These are phyloP conservation scores for Globisporangium radiosum DNA, from an alignment of 352 stramenopile genomes.

Conservation along the genomic window DNA sequence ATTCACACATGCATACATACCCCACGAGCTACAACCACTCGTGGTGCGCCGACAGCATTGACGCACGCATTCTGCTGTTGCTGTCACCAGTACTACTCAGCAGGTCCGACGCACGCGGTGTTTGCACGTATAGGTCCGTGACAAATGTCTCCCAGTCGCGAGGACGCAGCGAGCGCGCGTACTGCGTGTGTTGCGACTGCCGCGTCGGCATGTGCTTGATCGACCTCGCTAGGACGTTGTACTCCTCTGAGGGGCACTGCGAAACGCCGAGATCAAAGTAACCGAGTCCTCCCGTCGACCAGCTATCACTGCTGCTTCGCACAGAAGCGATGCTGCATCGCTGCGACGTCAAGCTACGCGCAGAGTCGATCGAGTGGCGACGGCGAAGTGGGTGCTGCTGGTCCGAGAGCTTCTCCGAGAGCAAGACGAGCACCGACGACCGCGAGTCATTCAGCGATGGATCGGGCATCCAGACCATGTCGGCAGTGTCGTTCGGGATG, in stretches of 20 bases:
- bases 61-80: background rate
- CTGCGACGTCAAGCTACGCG: background rate
- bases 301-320: background rate
- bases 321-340: conserved; percentile 3
- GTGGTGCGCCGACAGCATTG: background rate
- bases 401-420: conserved; percentile 1
- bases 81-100: background rate
- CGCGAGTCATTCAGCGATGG: conserved; percentile 7
- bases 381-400: background rate
- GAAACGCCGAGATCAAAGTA: conserved; percentile 8
- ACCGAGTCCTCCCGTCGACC: background rate
- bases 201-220: conserved; percentile 4
- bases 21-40: background rate
- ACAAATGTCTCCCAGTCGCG: conserved; percentile 11
- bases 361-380: conserved; percentile 5
- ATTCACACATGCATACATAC: background rate
- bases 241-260: background rate
- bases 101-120: background rate
- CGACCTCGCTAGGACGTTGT: background rate
- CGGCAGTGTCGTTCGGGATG: background rate
- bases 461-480: conserved; percentile 10
- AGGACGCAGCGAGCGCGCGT: background rate
- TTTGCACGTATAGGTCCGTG: conserved; percentile 7
- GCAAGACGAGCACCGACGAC: background rate
- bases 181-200: conserved; percentile 3